Evolutionary conservation across 2,329 filamentous ascomycete species (phyloP).

Genomic region (Scedosporium apiospermum): DNA sequence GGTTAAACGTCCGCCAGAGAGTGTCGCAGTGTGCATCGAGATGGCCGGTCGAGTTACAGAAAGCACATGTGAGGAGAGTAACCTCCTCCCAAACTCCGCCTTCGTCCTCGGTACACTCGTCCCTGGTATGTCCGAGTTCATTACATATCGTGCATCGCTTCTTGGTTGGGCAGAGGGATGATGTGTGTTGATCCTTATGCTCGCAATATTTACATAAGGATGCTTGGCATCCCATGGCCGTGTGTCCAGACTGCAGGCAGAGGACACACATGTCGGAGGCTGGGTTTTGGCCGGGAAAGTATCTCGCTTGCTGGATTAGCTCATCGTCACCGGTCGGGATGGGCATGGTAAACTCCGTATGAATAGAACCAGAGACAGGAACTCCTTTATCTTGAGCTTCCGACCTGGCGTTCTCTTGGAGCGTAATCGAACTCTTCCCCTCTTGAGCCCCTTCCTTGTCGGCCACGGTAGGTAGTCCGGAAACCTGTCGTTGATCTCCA

Average conservation of each 20-base stretch:
- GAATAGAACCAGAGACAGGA: not conserved
- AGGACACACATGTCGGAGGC: constrained; percentile 37
- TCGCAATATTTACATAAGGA: constrained; percentile 39
- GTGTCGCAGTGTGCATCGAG: constrained; percentile 49
- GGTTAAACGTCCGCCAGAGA: constrained; percentile 47
- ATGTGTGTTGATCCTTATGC: constrained; percentile 26
- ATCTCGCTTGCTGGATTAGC: constrained; percentile 30
- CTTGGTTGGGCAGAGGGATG: constrained; percentile 37
- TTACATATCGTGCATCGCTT: constrained; percentile 50
- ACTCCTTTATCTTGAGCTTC: not conserved
- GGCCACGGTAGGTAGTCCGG: not conserved
- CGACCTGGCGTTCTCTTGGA: not conserved
- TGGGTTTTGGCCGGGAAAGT: constrained; percentile 40
- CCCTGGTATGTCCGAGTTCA: constrained; percentile 47
- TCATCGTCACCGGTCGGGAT: constrained; percentile 22
- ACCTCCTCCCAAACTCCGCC: constrained; percentile 10
- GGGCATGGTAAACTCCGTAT: not conserved
- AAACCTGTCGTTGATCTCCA: not conserved
- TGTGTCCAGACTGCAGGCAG: constrained; percentile 41
- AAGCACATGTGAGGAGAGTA: constrained; percentile 41
- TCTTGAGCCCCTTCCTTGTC: not conserved
- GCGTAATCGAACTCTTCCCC: not conserved
- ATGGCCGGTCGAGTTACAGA: constrained; percentile 49
- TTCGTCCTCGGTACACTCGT: constrained; percentile 44
- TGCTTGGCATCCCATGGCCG: constrained; percentile 31